Conservation (phyloP, 1,284 basidiomycete genomes). For the Apiotrichum gracile region DNA sequence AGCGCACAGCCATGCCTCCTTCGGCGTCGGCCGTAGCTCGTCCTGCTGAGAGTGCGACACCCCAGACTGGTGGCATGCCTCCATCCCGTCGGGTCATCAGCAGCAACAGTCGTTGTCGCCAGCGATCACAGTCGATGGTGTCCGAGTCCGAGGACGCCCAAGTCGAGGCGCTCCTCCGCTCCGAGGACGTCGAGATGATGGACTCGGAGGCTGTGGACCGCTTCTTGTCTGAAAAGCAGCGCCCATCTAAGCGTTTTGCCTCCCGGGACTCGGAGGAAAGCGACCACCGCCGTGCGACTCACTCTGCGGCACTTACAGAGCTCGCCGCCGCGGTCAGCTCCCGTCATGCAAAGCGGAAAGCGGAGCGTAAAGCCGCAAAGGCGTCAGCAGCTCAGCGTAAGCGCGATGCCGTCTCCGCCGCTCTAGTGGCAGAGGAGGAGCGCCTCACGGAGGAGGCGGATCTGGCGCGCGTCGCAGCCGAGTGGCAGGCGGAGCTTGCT, state of each 20-base stretch:
- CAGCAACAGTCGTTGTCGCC: background rate
- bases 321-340: too few relatives aligned
- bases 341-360: too few relatives aligned
- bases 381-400: background rate
- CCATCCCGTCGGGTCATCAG: too few relatives aligned
- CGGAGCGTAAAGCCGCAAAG: background rate
- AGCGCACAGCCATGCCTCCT: background rate
- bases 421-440: background rate
- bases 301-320: too few relatives aligned
- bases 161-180: constrained; percentile 3
- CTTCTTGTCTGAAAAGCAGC: background rate
- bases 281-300: background rate
- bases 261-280: background rate
- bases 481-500: background rate
- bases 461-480: background rate
- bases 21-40: background rate
- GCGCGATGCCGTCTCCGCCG: background rate
- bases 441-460: constrained; percentile 1
- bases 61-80: too few relatives aligned
- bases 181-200: constrained; percentile 5
- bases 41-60: too few relatives aligned
- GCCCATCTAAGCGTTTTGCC: background rate
- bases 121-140: background rate
- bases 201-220: constrained; percentile 5
- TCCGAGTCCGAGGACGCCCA: background rate